Evolutionary conservation across 176 grass and related monocot species (phyloP).

Genomic region (Lolium perenne): DNA sequence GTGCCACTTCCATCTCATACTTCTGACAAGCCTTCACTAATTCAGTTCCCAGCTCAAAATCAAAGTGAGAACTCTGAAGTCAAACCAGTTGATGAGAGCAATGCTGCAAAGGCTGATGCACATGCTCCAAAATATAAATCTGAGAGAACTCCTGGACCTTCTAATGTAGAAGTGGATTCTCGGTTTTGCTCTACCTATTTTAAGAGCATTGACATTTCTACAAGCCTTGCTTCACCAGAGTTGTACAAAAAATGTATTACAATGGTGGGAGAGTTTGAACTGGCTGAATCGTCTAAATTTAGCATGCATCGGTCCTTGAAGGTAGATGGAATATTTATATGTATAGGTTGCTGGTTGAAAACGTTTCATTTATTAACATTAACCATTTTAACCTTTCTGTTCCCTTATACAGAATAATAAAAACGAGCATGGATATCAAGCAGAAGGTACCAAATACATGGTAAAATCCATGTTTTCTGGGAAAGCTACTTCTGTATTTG

Average conservation of each 20-base stretch:
- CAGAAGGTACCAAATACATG: slow-evolving; percentile 37
- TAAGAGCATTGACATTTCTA: slow-evolving; percentile 43
- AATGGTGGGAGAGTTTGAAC: slow-evolving; percentile 9
- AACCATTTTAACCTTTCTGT: not conserved
- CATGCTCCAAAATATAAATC: slow-evolving; percentile 16
- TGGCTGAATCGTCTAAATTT: slow-evolving; percentile 1
- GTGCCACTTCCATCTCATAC: slow-evolving; percentile 8
- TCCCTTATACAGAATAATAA: slow-evolving; percentile 39
- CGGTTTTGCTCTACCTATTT: slow-evolving; percentile 45
- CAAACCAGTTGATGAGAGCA: slow-evolving; percentile 21
- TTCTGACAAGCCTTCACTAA: slow-evolving; percentile 11
- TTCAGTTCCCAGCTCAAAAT: slow-evolving; percentile 23
- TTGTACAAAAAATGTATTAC: slow-evolving; percentile 43
- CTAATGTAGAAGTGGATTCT: slow-evolving; percentile 31
- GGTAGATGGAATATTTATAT: slow-evolving; percentile 41
- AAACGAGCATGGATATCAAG: not conserved
- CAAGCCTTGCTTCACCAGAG: slow-evolving; percentile 38
- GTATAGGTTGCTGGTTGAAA: not conserved
- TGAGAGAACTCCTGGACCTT: slow-evolving; percentile 32
- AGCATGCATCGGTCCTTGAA: slow-evolving; percentile 25
- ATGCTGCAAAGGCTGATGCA: slow-evolving; percentile 13
- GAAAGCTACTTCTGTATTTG: slow-evolving; percentile 4
- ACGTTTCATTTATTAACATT: not conserved
- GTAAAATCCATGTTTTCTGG: slow-evolving; percentile 43
- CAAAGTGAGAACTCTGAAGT: slow-evolving; percentile 30